Evolutionary conservation across 1,284 basidiomycete species (phyloP), one percentile per base, ranked within the genome.

Genomic region (Gymnopus androsaceus): DNA sequence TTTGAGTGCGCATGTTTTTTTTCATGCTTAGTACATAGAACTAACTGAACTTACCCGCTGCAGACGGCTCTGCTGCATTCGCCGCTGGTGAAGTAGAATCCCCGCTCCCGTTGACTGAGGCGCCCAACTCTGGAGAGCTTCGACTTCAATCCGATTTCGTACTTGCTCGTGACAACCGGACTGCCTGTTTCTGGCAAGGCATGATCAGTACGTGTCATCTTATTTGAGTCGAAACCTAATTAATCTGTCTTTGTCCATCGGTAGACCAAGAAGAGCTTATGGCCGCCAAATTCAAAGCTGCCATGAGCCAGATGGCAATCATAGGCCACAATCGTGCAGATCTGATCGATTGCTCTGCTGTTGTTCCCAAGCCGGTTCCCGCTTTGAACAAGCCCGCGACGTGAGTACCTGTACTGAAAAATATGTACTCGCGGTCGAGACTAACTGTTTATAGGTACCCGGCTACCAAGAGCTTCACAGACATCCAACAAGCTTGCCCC

Each of bases 121-220:
- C 30, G 5, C 30, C 36, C 21, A 37, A 53, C 8, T 57, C 44
- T 4, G 73, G 74, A 17, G 73, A 76, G 60, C 65, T 77, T 55
- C 73, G 75, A 41, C 65, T 77, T 12, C 69, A 74, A 58, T 76
- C 75, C 4, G 50, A 52, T 30, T 52, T 52, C 15, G 41, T 25
- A 21, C 44, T 53, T 21, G 51, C 41, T 45, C 51, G 42, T 21
- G 50, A 52, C 37, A 17, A 4, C 21, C 61, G 69, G 31, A 71
- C 69, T 23, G 71, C 72, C 21, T 75, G 72, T 62, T 58, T 66
- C 46, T 73, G 69, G 71, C 72, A 73, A 60, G 64, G 66, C 3
- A 66, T 72, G 58, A 64, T 72, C 50, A 65, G 70, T 72, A 54
- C 51, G 67, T 59, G 12, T 21, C n/a, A 11, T 14, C 25, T 7